phyloP scores from a whole-genome alignment of 2,329 filamentous ascomycete genomes.

The Penicillium sp. region DNA sequence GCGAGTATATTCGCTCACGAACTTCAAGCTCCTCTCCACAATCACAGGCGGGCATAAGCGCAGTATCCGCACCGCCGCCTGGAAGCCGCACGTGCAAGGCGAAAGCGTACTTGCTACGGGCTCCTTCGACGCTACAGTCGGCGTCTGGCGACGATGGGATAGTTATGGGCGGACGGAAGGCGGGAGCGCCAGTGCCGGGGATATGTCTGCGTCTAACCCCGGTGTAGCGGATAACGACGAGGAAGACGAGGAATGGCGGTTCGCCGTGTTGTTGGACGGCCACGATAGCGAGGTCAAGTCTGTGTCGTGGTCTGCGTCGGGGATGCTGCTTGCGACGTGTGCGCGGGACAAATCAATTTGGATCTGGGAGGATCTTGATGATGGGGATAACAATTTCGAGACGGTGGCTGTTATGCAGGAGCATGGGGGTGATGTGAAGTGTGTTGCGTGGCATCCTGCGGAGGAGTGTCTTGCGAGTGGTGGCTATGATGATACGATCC shows the following conservation, averaged over 20 bases:
- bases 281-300: constrained; percentile 96
- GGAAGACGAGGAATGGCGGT: constrained; percentile 85
- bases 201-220: constrained; percentile 24
- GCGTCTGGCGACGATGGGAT: constrained; percentile 75
- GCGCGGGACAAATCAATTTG: constrained; percentile 92
- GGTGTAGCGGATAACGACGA: constrained; percentile 55
- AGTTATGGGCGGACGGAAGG: constrained; percentile 44
- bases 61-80: constrained; percentile 82
- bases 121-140: constrained; percentile 91
- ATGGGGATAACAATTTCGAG: constrained; percentile 93
- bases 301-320: constrained; percentile 68
- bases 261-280: constrained; percentile 88
- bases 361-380: constrained; percentile 94
- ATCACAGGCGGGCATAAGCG: constrained; percentile 89
- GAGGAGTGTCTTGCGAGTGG: constrained; percentile 80
- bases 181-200: constrained; percentile 30
- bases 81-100: constrained; percentile 75
- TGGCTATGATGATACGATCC: constrained; percentile 92
- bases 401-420: constrained; percentile 94
- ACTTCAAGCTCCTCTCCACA: constrained; percentile 77
- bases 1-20: constrained; percentile 85
- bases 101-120: constrained; percentile 86
- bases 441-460: constrained; percentile 86
- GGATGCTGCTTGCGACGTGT: constrained; percentile 84
- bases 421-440: constrained; percentile 95